Evolutionary conservation across 441 rosid genomes (phyloP), one percentile per base, ranked within the genome.

Genomic region (Gossypium gossypioides): DNA sequence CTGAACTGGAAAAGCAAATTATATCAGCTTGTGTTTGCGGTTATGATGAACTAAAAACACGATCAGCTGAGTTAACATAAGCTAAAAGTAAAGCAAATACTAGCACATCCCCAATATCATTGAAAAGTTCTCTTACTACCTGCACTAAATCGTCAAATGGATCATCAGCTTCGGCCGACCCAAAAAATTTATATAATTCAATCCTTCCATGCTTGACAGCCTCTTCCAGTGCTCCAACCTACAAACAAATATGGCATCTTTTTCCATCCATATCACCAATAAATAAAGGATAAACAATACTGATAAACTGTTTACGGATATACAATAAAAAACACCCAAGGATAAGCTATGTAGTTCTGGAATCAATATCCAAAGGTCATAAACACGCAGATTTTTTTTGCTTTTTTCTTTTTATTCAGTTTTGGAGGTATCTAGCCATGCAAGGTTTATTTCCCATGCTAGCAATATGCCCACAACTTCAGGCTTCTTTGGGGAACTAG

Each of bases 191-290:
- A 6, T 84, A 83, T 80, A 93, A 81, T 71, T 88, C 92, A 46
- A 46, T 71, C 84, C 96, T 86, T 71, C 96, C 97, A 81, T 87
- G 88, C 69, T 83, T 83, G 59, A 91, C 86, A 52, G 90, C 93
- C 75, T 86, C 92, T 79, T 84, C 94, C 55, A 94, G 86, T 72
- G 81, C 82, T 75, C 97, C 97, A 62, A 76, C 91, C 99, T 94
- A 76, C 34, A 82, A 21, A 62, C 29, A 56, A 24, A 56, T 56
- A 56, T 48, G 25, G 66, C 71, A 48, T 16, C 32, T 10, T 21
- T 22, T 22, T 56, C 61, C 12, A n/a, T 56, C 61, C 29, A 21
- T 21, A 55, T 55, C 15, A 22, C 27, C 61, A 56, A 12, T 21
- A 56, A 22, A 56, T 10, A 56, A 56, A 56, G 29, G 32, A 56